Percentiles rank a stretch among this genome's conserved stretches.
Evolutionary conservation across 2,329 filamentous ascomycete species (phyloP).

Genomic region (Fusarium tanahbumbuense): DNA sequence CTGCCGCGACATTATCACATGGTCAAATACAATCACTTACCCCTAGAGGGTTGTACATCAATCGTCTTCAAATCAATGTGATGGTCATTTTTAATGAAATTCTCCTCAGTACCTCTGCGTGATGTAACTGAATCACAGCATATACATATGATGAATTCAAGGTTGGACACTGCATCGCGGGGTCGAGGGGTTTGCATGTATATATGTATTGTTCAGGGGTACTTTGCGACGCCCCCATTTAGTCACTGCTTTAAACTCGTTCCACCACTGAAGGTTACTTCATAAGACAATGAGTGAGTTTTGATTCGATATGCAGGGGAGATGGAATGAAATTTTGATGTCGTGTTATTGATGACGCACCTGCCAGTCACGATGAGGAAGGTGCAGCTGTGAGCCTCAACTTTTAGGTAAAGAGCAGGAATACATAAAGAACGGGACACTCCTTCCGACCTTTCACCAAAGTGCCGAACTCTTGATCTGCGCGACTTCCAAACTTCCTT

Average conservation of each 20-base stretch:
- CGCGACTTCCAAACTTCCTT: not conserved
- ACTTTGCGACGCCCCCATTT: constrained; percentile 6
- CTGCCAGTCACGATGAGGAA: constrained; percentile 7
- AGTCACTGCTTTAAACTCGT: constrained; percentile 21
- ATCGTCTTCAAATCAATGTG: constrained; percentile 4
- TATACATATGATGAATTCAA: not conserved
- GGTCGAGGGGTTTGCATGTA: not conserved
- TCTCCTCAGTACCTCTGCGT: not conserved
- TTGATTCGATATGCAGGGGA: not conserved
- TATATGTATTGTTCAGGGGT: not conserved
- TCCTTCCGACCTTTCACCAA: constrained; percentile 6
- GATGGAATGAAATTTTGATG: constrained; percentile 1
- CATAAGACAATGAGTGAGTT: not conserved
- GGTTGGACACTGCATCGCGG: constrained; percentile 15
- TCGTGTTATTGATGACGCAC: constrained; percentile 3
- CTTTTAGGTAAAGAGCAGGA: not conserved
- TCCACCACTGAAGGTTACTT: constrained; percentile 15
- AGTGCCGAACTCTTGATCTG: not conserved
- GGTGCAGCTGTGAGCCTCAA: not conserved
- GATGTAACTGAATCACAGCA: constrained; percentile 20
- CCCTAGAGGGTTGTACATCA: constrained; percentile 19
- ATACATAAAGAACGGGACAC: not conserved
- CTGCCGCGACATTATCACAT: constrained; percentile 28
- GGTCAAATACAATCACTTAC: constrained; percentile 27
- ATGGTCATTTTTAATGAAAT: not conserved